Conservation (phyloP, 441 rosid genomes). For the Pelargonium cotyledonis region DNA sequence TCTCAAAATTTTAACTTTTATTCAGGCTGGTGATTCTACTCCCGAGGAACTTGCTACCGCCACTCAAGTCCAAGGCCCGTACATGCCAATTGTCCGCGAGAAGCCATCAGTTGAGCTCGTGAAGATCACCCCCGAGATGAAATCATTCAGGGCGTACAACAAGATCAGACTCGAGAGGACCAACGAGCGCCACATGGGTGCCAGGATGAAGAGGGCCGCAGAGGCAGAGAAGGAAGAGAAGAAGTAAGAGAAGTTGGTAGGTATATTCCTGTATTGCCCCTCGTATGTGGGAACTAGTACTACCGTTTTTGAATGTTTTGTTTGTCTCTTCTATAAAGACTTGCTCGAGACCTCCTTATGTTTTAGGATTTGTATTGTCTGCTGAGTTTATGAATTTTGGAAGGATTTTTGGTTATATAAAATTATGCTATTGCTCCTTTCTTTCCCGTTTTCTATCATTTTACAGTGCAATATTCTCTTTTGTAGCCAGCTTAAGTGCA, state of each 20-base stretch:
- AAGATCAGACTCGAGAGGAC: constrained; percentile 59
- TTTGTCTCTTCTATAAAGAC: background rate
- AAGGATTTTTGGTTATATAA: no score
- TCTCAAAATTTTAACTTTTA: background rate
- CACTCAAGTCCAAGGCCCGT: constrained; percentile 68
- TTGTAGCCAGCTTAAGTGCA: no score
- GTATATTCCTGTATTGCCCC: background rate
- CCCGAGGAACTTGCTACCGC: constrained; percentile 77
- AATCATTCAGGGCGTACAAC: constrained; percentile 57
- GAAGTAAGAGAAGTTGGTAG: constrained; percentile 30
- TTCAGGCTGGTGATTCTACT: constrained; percentile 82
- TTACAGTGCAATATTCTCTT: no score
- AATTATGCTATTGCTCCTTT: no score
- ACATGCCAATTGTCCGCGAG: constrained; percentile 63
- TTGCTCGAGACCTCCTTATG: no score
- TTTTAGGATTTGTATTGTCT: no score
- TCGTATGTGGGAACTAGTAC: background rate
- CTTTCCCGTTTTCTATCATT: no score
- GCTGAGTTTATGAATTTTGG: no score
- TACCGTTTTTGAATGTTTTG: background rate
- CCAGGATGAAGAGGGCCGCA: constrained; percentile 67
- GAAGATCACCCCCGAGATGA: constrained; percentile 27
- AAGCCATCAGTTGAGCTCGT: constrained; percentile 65
- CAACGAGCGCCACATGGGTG: constrained; percentile 55
- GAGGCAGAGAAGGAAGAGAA: constrained; percentile 88